A percentile compares a stretch with the other conserved stretches of the same genome.
phyloP scores from a whole-genome alignment of 2,329 filamentous ascomycete species.

The Arthrinium phaeospermum region DNA sequence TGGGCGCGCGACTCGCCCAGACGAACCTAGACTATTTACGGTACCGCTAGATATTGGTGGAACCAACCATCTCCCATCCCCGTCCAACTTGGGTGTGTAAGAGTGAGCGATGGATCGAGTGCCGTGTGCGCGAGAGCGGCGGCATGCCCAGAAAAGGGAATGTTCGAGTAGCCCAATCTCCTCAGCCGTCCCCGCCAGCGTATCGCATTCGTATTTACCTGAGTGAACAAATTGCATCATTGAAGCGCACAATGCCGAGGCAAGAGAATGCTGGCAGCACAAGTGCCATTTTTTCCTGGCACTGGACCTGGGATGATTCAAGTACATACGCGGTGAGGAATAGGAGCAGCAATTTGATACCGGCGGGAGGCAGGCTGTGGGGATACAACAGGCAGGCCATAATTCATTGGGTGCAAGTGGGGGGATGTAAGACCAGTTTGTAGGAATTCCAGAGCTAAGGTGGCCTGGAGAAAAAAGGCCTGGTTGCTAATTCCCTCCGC shows the following conservation, averaged over 20 bases:
- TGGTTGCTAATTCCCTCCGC: no score
- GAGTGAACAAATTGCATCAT: not conserved
- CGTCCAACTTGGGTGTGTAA: not conserved
- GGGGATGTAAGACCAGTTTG: no score
- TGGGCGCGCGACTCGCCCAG: not conserved
- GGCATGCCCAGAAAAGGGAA: not conserved
- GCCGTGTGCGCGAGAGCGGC: not conserved
- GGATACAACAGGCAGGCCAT: not conserved
- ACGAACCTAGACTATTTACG: not conserved
- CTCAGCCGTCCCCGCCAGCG: not conserved
- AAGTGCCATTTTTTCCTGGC: not conserved
- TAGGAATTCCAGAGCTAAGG: not conserved
- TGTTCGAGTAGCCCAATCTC: not conserved
- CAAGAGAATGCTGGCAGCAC: not conserved
- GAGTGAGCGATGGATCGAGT: not conserved
- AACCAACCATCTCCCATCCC: slow-evolving; percentile 12
- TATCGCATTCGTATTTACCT: not conserved
- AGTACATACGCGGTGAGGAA: not conserved
- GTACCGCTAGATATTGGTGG: not conserved
- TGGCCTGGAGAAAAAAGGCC: no score
- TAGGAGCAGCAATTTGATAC: not conserved
- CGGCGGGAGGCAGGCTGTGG: no score
- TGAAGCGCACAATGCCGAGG: not conserved
- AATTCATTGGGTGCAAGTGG: not conserved
- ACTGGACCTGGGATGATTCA: no score